Evolutionary conservation across 2,329 filamentous ascomycete genomes (phyloP).

Genomic region (Ceratocystis harringtonii): DNA sequence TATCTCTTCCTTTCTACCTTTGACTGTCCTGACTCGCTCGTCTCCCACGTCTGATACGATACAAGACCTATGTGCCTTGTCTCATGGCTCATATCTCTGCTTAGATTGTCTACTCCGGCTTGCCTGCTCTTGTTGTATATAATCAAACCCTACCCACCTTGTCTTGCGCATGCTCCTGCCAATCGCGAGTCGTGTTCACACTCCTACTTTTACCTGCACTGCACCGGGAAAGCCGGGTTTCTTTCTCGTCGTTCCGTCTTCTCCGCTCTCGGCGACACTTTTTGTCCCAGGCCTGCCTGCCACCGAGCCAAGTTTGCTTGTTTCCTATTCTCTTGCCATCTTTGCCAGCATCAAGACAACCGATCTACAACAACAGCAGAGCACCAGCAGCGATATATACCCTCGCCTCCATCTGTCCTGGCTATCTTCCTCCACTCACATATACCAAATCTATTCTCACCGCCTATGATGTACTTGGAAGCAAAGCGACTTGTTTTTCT

Average conservation of each 20-base stretch:
- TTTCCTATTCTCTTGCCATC: neutral
- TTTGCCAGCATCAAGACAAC: neutral
- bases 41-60: too few relatives aligned
- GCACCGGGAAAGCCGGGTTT: neutral
- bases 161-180: too few relatives aligned
- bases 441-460: neutral
- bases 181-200: too few relatives aligned
- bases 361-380: neutral
- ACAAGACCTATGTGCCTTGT: too few relatives aligned
- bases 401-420: neutral
- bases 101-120: too few relatives aligned
- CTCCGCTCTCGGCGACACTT: neutral
- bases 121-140: too few relatives aligned
- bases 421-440: neutral
- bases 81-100: too few relatives aligned
- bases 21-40: too few relatives aligned
- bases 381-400: neutral
- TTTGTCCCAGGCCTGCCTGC: neutral
- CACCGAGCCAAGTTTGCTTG: neutral
- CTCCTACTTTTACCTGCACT: too few relatives aligned
- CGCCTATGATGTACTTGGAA: slow-evolving; percentile 6
- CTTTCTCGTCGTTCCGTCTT: neutral
- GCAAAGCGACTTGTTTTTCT: slow-evolving; percentile 5
- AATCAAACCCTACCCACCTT: too few relatives aligned
- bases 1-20: neutral